Evolutionary conservation across 2,329 filamentous ascomycete species (phyloP).

Genomic region (Aureobasidium sp.): DNA sequence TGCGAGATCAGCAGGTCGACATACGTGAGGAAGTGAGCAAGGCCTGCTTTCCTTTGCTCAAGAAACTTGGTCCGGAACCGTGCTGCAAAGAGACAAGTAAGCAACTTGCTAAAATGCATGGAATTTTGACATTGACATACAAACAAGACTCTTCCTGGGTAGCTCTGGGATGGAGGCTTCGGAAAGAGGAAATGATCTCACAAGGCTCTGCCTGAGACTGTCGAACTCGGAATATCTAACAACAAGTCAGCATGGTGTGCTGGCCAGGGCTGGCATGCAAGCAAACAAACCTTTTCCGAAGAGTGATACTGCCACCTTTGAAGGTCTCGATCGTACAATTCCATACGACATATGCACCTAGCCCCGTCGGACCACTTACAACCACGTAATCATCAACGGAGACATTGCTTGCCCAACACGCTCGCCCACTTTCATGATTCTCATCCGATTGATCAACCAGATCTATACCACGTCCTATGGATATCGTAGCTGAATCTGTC

Average conservation of each 20-base stretch:
- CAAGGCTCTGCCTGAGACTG: constrained; percentile 63
- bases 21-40: constrained; percentile 91
- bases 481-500: constrained; percentile 24
- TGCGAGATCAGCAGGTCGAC: constrained; percentile 26
- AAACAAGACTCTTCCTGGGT: constrained; percentile 85
- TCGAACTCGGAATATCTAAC: constrained; percentile 86
- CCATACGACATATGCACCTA: constrained; percentile 94
- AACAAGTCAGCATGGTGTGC: neutral
- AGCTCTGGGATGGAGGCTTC: constrained; percentile 78
- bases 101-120: neutral
- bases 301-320: constrained; percentile 41
- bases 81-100: constrained; percentile 29
- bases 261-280: neutral
- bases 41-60: constrained; percentile 69
- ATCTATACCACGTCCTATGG: constrained; percentile 38
- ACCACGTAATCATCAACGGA: constrained; percentile 55
- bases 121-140: constrained; percentile 39
- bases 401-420: constrained; percentile 55
- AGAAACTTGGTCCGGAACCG: constrained; percentile 75
- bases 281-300: constrained; percentile 42
- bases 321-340: constrained; percentile 82
- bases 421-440: constrained; percentile 46
- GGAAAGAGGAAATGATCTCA: constrained; percentile 75
- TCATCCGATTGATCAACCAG: constrained; percentile 59
- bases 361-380: constrained; percentile 49